Conservation (phyloP, 1,139 yeast species). For the Blastobotrys elegans region DNA sequence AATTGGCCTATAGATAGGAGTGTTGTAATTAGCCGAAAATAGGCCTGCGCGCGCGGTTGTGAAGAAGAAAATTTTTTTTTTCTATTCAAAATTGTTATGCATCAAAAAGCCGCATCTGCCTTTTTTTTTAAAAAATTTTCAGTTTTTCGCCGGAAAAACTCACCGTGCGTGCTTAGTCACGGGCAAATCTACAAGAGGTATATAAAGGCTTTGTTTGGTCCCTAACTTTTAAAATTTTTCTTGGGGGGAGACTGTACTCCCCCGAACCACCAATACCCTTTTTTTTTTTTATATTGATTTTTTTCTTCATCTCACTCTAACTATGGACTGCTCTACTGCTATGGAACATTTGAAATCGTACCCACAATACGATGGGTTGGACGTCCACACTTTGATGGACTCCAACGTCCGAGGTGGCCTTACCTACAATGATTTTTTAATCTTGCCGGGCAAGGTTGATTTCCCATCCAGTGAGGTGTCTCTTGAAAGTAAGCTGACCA, state of each 20-base stretch:
- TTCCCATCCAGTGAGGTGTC: slow-evolving; percentile 76
- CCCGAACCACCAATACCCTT: slow-evolving; percentile 6
- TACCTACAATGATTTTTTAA: slow-evolving; percentile 92
- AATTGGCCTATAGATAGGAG: no score
- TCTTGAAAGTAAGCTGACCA: slow-evolving; percentile 82
- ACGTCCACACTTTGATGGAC: slow-evolving; percentile 81
- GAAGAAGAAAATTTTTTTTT: no score
- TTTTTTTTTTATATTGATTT: not conserved
- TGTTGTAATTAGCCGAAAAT: no score
- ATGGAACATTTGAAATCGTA: slow-evolving; percentile 61
- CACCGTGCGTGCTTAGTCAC: no score
- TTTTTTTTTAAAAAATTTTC: slow-evolving; percentile 5
- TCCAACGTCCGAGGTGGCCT: slow-evolving; percentile 89
- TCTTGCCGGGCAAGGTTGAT: slow-evolving; percentile 91
- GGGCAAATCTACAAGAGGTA: no score
- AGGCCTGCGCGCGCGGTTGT: no score
- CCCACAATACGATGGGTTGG: slow-evolving; percentile 76
- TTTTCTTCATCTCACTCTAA: not conserved
- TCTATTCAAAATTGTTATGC: no score
- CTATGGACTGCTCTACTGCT: slow-evolving; percentile 53
- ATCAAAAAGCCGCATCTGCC: no score
- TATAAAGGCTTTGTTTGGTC: slow-evolving; percentile 5
- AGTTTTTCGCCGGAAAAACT: not conserved
- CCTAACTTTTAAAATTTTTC: not conserved
- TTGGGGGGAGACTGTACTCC: not conserved